Evolutionary conservation across 208 protist species (phyloP).

Genomic region (Trypanosoma mega): DNA sequence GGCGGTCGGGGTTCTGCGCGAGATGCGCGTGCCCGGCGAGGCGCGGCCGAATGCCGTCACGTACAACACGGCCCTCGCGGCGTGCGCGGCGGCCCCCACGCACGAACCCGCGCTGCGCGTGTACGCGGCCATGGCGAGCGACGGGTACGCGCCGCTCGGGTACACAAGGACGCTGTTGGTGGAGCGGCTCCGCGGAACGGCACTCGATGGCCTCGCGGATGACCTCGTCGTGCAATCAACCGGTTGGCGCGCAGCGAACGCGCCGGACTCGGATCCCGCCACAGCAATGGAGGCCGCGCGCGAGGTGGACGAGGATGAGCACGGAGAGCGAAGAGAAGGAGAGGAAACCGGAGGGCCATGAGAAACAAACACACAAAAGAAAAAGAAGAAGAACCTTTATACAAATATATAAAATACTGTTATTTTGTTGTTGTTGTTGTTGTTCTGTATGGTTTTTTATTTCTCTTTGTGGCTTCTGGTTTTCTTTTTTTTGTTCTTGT

Average conservation of each 20-base stretch:
- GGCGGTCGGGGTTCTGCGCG: conserved; percentile 49
- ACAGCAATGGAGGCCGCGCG: conserved; percentile 55
- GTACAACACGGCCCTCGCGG: conserved; percentile 81
- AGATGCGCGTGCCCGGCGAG: conserved; percentile 50
- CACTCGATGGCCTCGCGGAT: conserved; percentile 62
- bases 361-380: background rate
- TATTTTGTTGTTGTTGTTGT: background rate
- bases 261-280: conserved; percentile 75
- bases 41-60: conserved; percentile 85
- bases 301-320: conserved; percentile 16
- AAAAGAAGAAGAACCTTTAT: background rate
- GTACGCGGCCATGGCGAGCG: conserved; percentile 76
- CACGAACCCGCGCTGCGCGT: conserved; percentile 51
- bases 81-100: conserved; percentile 59
- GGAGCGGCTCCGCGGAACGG: conserved; percentile 48
- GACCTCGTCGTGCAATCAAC: conserved; percentile 52
- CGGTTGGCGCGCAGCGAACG: conserved; percentile 36
- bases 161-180: conserved; percentile 67
- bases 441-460: conserved; percentile 12
- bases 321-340: conserved; percentile 1
- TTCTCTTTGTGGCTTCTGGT: no score
- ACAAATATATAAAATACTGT: background rate
- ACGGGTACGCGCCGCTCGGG: conserved; percentile 68
- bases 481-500: no score
- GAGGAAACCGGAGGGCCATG: background rate